Evolutionary conservation across 495 filamentous ascomycete genomes (phyloP), one percentile per base, ranked within the genome.

Genomic region (Tuber borchii): DNA sequence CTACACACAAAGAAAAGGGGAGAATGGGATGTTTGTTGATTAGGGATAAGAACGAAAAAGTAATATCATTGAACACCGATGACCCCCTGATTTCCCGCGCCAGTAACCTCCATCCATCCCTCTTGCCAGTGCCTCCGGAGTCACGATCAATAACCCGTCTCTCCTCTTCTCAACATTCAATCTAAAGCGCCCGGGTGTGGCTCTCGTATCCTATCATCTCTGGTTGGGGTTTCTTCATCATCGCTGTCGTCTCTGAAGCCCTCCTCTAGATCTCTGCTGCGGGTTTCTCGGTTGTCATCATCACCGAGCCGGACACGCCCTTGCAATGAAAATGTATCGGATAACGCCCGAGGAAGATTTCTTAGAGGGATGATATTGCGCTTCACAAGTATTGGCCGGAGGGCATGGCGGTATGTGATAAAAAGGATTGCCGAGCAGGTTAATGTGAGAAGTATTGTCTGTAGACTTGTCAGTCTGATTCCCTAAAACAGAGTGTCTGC

Each of bases 221-320:
- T 43, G 0, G 44, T 51, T 16, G 19, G 31, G 74, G 72, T 65
- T 71, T 70, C 71, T 77, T 83, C 91, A 44, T 89, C 88, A 75
- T 92, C 90, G 83, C 92, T 93, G 82, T 93, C 91, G 85, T 93
- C 91, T 86, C 89, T 90, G 82, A 96, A 96, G 1, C 92, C 93
- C 75, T 92, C 89, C 83, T 95, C 93, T 73, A 96, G 74, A 76
- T 72, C 51, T 40, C 76, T 37, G 44, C 46, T 71, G 34, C 16
- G n/a, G 31, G 44, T 46, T 71, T 56, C 69, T 22, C 56, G 68
- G 2, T 73, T 75, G 43, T 78, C 73, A 74, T 79, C 78, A 45
- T 80, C 83, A 8, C 46, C 69, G 9, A 73, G 56, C 26, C 65
- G 40, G 34, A 81, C 69, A 42, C 77, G 73, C 4, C 73, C 75